phyloP scores from a whole-genome alignment of 371 early-diverging fungal species.

The Apophysomyces ossiformis region DNA sequence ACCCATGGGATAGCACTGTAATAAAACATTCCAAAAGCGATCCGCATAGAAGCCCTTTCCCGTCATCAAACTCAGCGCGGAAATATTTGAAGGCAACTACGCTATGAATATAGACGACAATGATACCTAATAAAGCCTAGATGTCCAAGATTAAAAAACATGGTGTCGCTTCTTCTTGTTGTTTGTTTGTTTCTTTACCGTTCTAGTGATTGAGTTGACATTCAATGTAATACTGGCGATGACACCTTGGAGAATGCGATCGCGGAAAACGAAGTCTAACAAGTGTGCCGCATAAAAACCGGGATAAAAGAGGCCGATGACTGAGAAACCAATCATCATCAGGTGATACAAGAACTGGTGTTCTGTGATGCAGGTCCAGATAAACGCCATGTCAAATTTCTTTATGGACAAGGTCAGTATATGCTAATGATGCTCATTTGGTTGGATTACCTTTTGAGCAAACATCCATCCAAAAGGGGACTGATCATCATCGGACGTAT shows the following conservation, averaged over 20 bases:
- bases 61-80: slow-evolving; percentile 49
- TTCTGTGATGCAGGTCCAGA: slow-evolving; percentile 36
- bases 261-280: slow-evolving; percentile 63
- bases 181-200: slow-evolving; percentile 26
- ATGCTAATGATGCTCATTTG: neutral
- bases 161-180: neutral
- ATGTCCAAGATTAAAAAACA: neutral
- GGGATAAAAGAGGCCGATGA: slow-evolving; percentile 45
- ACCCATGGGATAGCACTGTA: slow-evolving; percentile 59
- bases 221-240: slow-evolving; percentile 62
- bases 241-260: slow-evolving; percentile 63
- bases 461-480: slow-evolving; percentile 11
- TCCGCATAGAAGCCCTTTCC: slow-evolving; percentile 53
- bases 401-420: neutral
- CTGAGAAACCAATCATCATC: slow-evolving; percentile 43
- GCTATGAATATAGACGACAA: slow-evolving; percentile 60
- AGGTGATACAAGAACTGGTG: slow-evolving; percentile 44
- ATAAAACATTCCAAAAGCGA: slow-evolving; percentile 54
- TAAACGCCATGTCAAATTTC: slow-evolving; percentile 16
- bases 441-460: slow-evolving; percentile 5
- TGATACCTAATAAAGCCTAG: slow-evolving; percentile 48
- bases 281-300: slow-evolving; percentile 55
- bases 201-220: slow-evolving; percentile 55
- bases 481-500: neutral
- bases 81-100: slow-evolving; percentile 59